Conservation (phyloP, 1,284 basidiomycete genomes). For the Ganoderma lucidum region DNA sequence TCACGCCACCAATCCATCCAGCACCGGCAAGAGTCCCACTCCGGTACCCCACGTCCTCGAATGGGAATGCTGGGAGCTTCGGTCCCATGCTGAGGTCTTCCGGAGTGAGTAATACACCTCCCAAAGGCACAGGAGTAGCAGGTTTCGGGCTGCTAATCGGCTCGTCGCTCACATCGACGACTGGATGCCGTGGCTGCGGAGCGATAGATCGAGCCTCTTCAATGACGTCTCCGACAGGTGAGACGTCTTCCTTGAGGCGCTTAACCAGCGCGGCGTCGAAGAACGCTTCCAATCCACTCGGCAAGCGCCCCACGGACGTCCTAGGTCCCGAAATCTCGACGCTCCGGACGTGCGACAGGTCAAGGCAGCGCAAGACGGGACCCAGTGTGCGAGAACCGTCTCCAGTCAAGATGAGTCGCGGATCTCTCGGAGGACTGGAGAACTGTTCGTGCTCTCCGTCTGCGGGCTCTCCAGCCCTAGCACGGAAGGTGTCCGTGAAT, state of each 20-base stretch:
- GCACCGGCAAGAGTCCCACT: background rate
- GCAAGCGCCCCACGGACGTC: background rate
- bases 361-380: background rate
- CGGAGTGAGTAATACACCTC: background rate
- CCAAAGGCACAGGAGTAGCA: background rate
- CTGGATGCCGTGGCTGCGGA: background rate
- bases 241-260: background rate
- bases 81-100: background rate
- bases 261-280: background rate
- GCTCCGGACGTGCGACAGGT: background rate
- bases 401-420: slow-evolving; percentile 5
- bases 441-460: background rate
- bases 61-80: background rate
- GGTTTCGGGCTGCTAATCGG: background rate
- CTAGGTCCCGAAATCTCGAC: background rate
- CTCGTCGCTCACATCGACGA: background rate
- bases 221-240: background rate
- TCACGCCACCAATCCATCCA: background rate
- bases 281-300: background rate
- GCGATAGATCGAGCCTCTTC: background rate
- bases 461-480: background rate
- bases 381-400: background rate
- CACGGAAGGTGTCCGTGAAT: background rate
- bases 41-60: background rate
- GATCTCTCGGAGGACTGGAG: background rate